A percentile compares a stretch with the other conserved stretches of the same genome.
Conservation (phyloP, 345 rosid species). For the Syzygium grande region DNA sequence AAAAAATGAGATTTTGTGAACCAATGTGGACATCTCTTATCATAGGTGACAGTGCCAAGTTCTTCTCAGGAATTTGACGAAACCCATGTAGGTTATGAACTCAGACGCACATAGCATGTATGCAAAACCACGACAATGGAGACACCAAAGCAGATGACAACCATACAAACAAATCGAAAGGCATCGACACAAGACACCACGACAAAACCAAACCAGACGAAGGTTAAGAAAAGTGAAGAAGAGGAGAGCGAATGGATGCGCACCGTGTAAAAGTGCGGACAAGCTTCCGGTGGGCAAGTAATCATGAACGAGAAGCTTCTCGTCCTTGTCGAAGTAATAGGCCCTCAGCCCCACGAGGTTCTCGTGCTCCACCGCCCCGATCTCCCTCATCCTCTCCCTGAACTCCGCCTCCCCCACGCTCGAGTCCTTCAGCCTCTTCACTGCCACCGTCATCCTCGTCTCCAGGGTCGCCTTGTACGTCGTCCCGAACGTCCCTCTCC, state of each 20-base stretch:
- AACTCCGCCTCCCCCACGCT: slow-evolving; percentile 21
- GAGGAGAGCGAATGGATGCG: background rate
- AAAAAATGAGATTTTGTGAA: background rate
- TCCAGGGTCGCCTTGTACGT: slow-evolving; percentile 41
- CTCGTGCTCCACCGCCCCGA: slow-evolving; percentile 30
- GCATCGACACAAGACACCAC: background rate
- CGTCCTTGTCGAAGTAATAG: slow-evolving; percentile 30
- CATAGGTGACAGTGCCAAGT: background rate
- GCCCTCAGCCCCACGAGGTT: slow-evolving; percentile 32
- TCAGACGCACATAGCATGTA: background rate
- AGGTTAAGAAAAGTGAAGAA: background rate
- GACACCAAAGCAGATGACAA: background rate
- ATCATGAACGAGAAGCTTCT: slow-evolving; percentile 39
- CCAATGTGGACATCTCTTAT: background rate
- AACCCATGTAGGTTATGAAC: background rate
- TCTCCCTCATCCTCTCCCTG: slow-evolving; percentile 29
- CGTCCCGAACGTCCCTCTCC: slow-evolving; percentile 44
- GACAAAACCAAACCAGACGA: background rate
- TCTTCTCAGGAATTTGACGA: background rate
- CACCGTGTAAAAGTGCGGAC: slow-evolving; percentile 41
- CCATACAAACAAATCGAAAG: too few relatives aligned
- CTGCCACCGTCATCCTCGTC: slow-evolving; percentile 23
- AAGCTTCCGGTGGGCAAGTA: slow-evolving; percentile 40
- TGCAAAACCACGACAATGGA: background rate
- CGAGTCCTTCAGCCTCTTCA: slow-evolving; percentile 41